Evolutionary conservation across 192 early-diverging fungal genomes (phyloP).

Genomic region (Glomus cerebriforme): DNA sequence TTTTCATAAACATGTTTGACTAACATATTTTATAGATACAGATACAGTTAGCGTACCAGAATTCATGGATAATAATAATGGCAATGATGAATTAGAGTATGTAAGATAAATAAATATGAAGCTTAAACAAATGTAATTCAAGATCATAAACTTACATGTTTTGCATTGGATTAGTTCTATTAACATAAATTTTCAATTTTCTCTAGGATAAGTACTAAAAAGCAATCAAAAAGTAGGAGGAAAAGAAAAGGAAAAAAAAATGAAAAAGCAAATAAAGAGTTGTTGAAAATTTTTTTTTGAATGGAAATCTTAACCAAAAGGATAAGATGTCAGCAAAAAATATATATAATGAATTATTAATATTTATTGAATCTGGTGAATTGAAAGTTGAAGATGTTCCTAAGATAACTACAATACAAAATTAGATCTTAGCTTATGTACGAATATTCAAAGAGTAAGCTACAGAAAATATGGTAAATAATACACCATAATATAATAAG

Average conservation of each 20-base stretch:
- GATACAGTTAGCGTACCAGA: no score
- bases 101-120: not conserved
- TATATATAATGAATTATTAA: no score
- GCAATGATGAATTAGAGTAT: not conserved
- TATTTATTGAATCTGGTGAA: not conserved
- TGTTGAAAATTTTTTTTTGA: not conserved
- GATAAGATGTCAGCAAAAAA: no score
- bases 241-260: not conserved
- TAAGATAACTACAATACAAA: no score
- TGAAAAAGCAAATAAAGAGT: not conserved
- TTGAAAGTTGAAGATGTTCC: not conserved
- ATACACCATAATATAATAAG: no score
- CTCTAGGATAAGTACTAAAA: not conserved
- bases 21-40: not conserved
- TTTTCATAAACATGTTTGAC: no score
- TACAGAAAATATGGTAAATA: not conserved
- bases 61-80: no score
- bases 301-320: not conserved
- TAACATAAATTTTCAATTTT: not conserved
- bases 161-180: no score
- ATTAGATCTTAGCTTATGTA: not conserved
- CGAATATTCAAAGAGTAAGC: not conserved
- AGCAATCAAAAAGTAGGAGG: not conserved
- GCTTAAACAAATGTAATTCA: no score
- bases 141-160: not conserved